Conservation (phyloP, 768 basidiomycete species). For the Porpolomopsis calyptriformis region DNA sequence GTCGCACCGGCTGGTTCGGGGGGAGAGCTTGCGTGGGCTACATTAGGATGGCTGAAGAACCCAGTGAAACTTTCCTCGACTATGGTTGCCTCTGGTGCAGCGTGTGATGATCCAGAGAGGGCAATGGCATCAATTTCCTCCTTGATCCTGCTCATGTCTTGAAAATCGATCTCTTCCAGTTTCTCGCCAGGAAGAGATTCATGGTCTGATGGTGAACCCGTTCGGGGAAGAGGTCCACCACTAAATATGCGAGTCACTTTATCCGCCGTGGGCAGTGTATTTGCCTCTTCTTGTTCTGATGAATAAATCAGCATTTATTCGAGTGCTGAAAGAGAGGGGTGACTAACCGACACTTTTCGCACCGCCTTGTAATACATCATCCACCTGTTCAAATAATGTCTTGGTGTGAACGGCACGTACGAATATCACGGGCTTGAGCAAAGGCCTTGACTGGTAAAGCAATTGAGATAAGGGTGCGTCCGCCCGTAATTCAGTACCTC, state of each 20-base stretch:
- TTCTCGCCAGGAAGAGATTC: constrained; percentile 22
- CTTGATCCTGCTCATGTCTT: constrained; percentile 41
- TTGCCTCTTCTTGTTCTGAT: constrained; percentile 35
- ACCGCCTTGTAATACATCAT: constrained; percentile 49
- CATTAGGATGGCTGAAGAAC: constrained; percentile 23
- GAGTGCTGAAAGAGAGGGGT: neutral
- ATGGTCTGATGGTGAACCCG: constrained; percentile 17
- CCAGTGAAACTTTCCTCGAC: constrained; percentile 30
- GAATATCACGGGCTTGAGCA: constrained; percentile 58
- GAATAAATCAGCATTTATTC: constrained; percentile 1
- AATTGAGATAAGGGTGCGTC: constrained; percentile 45
- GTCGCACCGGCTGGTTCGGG: too few relatives aligned
- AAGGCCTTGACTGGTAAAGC: constrained; percentile 47
- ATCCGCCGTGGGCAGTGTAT: constrained; percentile 62
- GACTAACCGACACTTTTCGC: constrained; percentile 43
- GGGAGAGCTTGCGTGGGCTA: neutral
- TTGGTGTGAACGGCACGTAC: constrained; percentile 46
- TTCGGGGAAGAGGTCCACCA: constrained; percentile 14
- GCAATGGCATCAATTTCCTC: constrained; percentile 27
- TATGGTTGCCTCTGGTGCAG: constrained; percentile 8
- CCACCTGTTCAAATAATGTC: constrained; percentile 45
- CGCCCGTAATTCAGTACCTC: constrained; percentile 23
- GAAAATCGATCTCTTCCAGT: constrained; percentile 57
- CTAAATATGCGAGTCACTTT: constrained; percentile 54
- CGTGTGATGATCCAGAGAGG: constrained; percentile 9